Evolutionary conservation across 2,329 filamentous ascomycete genomes (phyloP), one percentile per base, ranked within the genome.

Genomic region (Talaromyces sp.): DNA sequence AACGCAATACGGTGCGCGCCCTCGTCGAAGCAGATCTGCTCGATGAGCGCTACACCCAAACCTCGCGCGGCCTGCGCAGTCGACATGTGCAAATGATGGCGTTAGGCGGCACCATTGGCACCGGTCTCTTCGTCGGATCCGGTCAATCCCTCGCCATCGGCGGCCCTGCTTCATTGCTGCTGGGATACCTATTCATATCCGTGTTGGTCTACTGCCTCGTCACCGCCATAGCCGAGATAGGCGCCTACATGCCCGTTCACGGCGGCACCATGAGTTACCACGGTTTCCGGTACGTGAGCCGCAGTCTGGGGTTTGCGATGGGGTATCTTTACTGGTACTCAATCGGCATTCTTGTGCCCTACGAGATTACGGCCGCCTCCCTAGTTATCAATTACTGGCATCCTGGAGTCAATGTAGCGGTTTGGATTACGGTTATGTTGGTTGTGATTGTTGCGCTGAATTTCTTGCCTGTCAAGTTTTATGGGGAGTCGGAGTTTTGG

Each of bases 311-410:
- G 1, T 80, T 81, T 62, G 75, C 78, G 10, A 77, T 80, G 69
- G 79, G 79, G 19, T 80, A 79, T 51, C 70, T 79, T 3, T 83
- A 83, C 69, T 83, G 81, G 81, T 83, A 82, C 61, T 78, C 78
- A 1, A 70, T 78, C 58, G 78, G 80, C 0, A 82, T 84, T 34
- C 72, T 82, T 43, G 77, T 83, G 0, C 81, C 79, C 58, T 83
- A 85, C 65, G 88, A 91, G 75, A 87, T 90, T 67, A 86, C 86
- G 0, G 88, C 88, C 7, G 86, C 87, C 13, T 84, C 85, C 47
- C 82, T 89, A n/a, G 81, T 91, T 34, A 87, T 90, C 67, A 78
- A 85, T 67, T 89, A 86, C 72, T 91, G 88, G 88, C 70, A 77
- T 11, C 73, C 77, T 3, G 70, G 71, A 19, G 76, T 82, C 58